Base-by-base conservation (phyloP, 148 eudicot genomes). In the Pharnaceum exiguum region DNA sequence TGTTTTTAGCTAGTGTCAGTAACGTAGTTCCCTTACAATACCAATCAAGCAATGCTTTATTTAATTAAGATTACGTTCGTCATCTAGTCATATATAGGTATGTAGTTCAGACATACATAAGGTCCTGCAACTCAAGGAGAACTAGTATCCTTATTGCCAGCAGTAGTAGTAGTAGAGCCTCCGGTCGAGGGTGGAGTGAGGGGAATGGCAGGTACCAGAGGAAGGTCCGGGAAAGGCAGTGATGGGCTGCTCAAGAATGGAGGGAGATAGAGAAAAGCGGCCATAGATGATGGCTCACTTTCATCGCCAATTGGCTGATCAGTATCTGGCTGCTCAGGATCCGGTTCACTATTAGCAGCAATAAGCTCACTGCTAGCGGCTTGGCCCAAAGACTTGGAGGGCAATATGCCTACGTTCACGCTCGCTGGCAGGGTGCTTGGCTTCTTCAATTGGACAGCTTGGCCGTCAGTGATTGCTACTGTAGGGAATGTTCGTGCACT, bases 201-300 rank as follows among this genome's bases (percentile, higher is more conserved):
- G 32, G 66, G 57, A 0, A 49, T 10, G 38, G 19, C 46, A 36
- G 56, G 66, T 0, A 61, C 23, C 13, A 18, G 27, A 2, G 66
- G 56, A 2, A 49, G 6, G 12, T 61, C 37, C 7, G 56, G 55
- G n/a, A 28, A 61, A 10, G 55, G 46, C 2, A 60, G 25, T 3
- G 21, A n/a, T 0, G 65, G 53, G 46, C 32, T 39, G 23, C 47
- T 25, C 27, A 35, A 56, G 24, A 35, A 35, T 25, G 64, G 64
- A 9, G 66, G 66, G 36, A 37, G 7, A 5, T 18, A 33, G 23
- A 54, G 6, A 36, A 22, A n/a, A n/a, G n/a, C n/a, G n/a, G n/a
- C n/a, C n/a, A n/a, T n/a, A n/a, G n/a, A n/a, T n/a, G n/a, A n/a
- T n/a, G n/a, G n/a, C n/a, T n/a, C n/a, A n/a, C n/a, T n/a, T n/a